Percentiles rank a stretch among this genome's conserved stretches.
These are phyloP conservation scores for Fusarium sp. DNA, from an alignment of 2,329 filamentous ascomycete genomes.

Conservation along the genomic window DNA sequence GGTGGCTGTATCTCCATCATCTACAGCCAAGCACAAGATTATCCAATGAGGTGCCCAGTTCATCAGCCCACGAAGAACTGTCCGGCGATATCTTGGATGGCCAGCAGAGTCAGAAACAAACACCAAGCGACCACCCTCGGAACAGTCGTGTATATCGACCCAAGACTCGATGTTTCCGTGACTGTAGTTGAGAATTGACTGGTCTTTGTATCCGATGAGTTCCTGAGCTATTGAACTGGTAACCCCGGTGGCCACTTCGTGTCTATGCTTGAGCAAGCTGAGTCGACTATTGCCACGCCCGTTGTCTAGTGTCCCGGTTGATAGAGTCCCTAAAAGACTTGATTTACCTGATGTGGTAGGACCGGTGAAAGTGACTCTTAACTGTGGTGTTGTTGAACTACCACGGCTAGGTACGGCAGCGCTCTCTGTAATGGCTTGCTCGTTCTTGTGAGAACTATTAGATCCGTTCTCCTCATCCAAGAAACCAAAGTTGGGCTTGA, in stretches of 20 bases:
- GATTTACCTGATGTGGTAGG: slow-evolving; percentile 94
- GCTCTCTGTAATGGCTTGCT: slow-evolving; percentile 10
- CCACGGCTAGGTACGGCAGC: slow-evolving; percentile 50
- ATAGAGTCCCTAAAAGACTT: slow-evolving; percentile 86
- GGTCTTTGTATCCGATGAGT: slow-evolving; percentile 80
- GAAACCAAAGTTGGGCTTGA: slow-evolving; percentile 75
- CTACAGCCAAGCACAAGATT: slow-evolving; percentile 84
- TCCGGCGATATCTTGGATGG: slow-evolving; percentile 87
- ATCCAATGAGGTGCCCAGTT: slow-evolving; percentile 98
- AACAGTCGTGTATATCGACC: slow-evolving; percentile 89
- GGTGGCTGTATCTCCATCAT: slow-evolving; percentile 65
- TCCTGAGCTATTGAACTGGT: slow-evolving; percentile 97
- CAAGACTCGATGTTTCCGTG: slow-evolving; percentile 89
- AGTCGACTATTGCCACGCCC: slow-evolving; percentile 89
- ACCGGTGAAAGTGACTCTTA: slow-evolving; percentile 87
- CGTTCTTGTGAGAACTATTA: neutral
- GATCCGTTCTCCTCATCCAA: slow-evolving; percentile 12
- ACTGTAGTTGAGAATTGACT: slow-evolving; percentile 80
- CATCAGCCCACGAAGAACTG: slow-evolving; percentile 87
- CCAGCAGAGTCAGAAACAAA: slow-evolving; percentile 94
- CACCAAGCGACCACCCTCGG: slow-evolving; percentile 78
- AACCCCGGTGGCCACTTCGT: slow-evolving; percentile 90
- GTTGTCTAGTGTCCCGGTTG: slow-evolving; percentile 89
- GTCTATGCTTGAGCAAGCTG: slow-evolving; percentile 88
- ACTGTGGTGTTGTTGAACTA: slow-evolving; percentile 72